Base-by-base conservation (phyloP, 805 yeast genomes). In the Hagleromyces aurorensis region DNA sequence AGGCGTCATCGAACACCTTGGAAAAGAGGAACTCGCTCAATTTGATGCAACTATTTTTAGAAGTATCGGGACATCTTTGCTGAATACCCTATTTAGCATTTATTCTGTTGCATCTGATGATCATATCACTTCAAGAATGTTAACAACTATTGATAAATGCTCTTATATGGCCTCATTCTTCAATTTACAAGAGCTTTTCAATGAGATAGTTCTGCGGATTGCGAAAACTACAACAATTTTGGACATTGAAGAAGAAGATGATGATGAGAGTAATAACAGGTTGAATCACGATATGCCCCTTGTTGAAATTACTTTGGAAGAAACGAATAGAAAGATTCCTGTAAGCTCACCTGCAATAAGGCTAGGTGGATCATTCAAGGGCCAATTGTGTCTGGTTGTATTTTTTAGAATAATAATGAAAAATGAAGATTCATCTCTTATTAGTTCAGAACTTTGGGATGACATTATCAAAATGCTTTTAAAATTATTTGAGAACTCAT, bases 71-170 rank as follows among this genome's bases (percentile, higher is more conserved):
- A 67, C 70, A 22, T 70, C 71, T 12, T 63, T 91, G n/a, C 68
- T 83, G 5, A 70, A 77, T 7, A 77, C 94, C 0, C 58, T 87
- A 23, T 68, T 87, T 29, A 71, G 69, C 30, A 84, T 89, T 23
- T 91, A 85, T 57, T 78, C 81, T 16, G 83, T 82, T 29, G 95
- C 97, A 0, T 64, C 84, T 1, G 96, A 91, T 52, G 97, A 91
- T 53, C 82, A 84, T 27, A 75, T 91, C 7, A 78, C 86, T 27
- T 78, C 91, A 1, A 71, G 89, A 34, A 82, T 91, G 64, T 78
- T 91, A 64, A 71, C 94, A 0, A 82, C 89, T 2, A 68, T 89
- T 43, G 96, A 87, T 48, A 86, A 83, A 51, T 72, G 91, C 39
- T 81, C 94, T 0, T 70, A 65, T 17, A 72, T 91, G 34, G 85